phyloP scores from a whole-genome alignment of 495 filamentous ascomycete genomes.

The Penicillium chermesinum region DNA sequence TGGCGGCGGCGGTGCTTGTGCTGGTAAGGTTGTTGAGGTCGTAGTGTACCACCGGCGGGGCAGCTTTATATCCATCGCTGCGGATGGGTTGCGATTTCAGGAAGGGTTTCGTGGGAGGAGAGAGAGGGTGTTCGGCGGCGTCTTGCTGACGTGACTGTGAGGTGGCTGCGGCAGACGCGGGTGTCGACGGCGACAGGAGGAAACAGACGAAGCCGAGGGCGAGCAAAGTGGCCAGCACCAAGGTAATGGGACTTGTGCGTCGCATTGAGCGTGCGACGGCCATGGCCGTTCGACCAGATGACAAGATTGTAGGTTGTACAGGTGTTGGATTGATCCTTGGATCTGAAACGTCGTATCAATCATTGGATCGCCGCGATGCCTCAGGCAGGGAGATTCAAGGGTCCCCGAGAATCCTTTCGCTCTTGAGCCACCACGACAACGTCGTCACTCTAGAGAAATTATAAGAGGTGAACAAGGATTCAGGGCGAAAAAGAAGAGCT shows the following conservation, averaged over 20 bases:
- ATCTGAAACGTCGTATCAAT: slow-evolving; percentile 13
- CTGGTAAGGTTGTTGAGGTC: slow-evolving; percentile 89
- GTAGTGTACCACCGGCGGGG: slow-evolving; percentile 91
- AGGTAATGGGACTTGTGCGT: slow-evolving; percentile 61
- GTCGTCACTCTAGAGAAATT: not conserved
- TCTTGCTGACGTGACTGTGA: slow-evolving; percentile 48
- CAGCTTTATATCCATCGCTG: slow-evolving; percentile 50
- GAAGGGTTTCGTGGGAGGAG: slow-evolving; percentile 80
- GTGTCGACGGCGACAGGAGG: slow-evolving; percentile 48
- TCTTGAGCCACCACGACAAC: not conserved
- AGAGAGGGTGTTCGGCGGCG: slow-evolving; percentile 68
- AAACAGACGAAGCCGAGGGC: slow-evolving; percentile 62
- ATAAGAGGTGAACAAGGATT: not conserved
- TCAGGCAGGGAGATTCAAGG: slow-evolving; percentile 13
- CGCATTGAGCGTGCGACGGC: slow-evolving; percentile 56
- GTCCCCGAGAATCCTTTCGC: not conserved
- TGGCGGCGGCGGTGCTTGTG: slow-evolving; percentile 63
- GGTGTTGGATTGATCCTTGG: slow-evolving; percentile 6
- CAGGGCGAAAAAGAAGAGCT: too few relatives aligned
- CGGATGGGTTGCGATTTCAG: slow-evolving; percentile 55
- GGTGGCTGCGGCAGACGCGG: slow-evolving; percentile 28
- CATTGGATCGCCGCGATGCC: slow-evolving; percentile 8
- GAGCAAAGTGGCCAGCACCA: slow-evolving; percentile 56
- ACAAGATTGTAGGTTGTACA: slow-evolving; percentile 8
- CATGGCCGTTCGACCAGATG: slow-evolving; percentile 31